Percentiles rank a stretch among this genome's conserved stretches.
Evolutionary conservation across 2,329 filamentous ascomycete genomes (phyloP).

Genomic region (Chalaropsis thielavioides): DNA sequence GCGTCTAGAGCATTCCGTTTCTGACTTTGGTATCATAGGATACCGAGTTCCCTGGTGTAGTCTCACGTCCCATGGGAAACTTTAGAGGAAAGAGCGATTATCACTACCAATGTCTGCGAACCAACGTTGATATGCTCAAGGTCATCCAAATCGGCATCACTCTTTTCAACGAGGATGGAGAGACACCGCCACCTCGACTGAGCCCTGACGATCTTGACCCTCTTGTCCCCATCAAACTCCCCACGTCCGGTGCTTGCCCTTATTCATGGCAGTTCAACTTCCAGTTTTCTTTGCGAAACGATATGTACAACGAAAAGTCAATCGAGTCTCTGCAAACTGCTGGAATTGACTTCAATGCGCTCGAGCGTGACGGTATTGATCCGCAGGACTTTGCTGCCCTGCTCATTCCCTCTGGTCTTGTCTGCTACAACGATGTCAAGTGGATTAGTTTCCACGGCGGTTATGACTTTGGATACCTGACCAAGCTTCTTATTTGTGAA

Average conservation of each 20-base stretch:
- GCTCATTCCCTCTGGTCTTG: slow-evolving; percentile 81
- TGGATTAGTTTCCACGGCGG: slow-evolving; percentile 98
- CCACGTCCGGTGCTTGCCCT: slow-evolving; percentile 42
- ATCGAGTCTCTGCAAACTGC: slow-evolving; percentile 82
- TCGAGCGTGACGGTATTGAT: slow-evolving; percentile 81
- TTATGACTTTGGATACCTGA: slow-evolving; percentile 95
- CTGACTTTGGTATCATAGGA: slow-evolving; percentile 43
- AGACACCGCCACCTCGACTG: slow-evolving; percentile 62
- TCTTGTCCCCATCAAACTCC: slow-evolving; percentile 22
- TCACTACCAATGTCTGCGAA: slow-evolving; percentile 93
- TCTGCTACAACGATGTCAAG: slow-evolving; percentile 72
- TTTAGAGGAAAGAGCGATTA: slow-evolving; percentile 95
- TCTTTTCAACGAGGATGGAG: slow-evolving; percentile 79
- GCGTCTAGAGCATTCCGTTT: not conserved
- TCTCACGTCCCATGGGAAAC: slow-evolving; percentile 84
- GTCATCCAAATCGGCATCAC: slow-evolving; percentile 96
- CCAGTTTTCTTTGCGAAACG: slow-evolving; percentile 80
- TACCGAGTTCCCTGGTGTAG: slow-evolving; percentile 95
- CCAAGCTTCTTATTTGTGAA: slow-evolving; percentile 77
- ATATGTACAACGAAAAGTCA: slow-evolving; percentile 96
- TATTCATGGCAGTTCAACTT: slow-evolving; percentile 99
- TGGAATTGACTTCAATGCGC: slow-evolving; percentile 78
- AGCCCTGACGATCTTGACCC: slow-evolving; percentile 32
- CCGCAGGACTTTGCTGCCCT: slow-evolving; percentile 77
- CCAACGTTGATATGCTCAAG: slow-evolving; percentile 93